Base-by-base conservation (phyloP, 257 asterid species). In the Jaltomata sinuosa region DNA sequence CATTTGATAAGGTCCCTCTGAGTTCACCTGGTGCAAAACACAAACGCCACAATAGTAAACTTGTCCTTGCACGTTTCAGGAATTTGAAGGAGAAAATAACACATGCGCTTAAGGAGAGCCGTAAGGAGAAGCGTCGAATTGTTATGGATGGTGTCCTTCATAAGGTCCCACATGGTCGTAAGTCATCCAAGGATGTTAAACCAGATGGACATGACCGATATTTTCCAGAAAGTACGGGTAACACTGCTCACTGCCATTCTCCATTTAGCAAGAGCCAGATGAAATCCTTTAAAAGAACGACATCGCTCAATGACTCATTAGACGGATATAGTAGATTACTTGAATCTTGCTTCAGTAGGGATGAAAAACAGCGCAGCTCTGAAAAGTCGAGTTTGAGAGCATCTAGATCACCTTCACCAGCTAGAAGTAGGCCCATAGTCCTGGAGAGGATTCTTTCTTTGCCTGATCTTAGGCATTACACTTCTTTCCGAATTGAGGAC, bases 111-210 rank as follows among this genome's bases (percentile, higher is more conserved):
- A 85, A 89, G 40, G 98, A 93, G 72, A 87, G 89, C 85, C 92
- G 84, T 78, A 92, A 94, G 87, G 97, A 91, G 88, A 94, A 90
- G 88, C 85, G 89, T 32, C 91, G 95, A 64, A 96, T 96, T 65
- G 52, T 92, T 11, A 93, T 91, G 97, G 99, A 96, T 64, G 96
- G 89, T 0, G 86, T 92, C 64, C 89, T 93, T 67, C 94, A 96
- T 71, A 94, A 91, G 82, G 85, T 95, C 49, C 99, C 97, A 18
- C 87, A 87, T 19, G 98, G 93, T 3, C 87, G 83, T 3, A 84
- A 86, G 14, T 74, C 81, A 49, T 81, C 88, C 29, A 89, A 91
- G 83, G 85, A 86, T 57, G 22, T 42, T 1, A 83, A 84, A 27
- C 88, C 18, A 15, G 61, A 84, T 54, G 88, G 84, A 62, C 79